Percentiles rank a stretch among this genome's conserved stretches.
phyloP scores from a whole-genome alignment of 257 asterid genomes.

The Henckelia pumila region DNA sequence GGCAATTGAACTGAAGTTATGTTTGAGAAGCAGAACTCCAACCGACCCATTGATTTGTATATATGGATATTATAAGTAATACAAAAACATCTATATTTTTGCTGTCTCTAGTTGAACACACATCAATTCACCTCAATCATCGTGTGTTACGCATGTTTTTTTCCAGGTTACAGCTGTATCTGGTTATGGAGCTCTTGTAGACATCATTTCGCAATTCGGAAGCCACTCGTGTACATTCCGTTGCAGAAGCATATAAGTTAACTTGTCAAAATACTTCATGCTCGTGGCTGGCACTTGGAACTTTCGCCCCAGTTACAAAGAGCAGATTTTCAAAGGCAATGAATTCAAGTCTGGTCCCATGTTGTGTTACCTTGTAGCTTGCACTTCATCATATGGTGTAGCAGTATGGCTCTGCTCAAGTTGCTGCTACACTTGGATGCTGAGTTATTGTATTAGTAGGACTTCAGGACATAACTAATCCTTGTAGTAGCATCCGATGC shows the following conservation, averaged over 20 bases:
- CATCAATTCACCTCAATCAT: constrained; percentile 6
- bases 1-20: background rate
- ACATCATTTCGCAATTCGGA: constrained; percentile 85
- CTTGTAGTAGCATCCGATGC: background rate
- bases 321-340: background rate
- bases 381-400: background rate
- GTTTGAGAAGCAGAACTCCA: background rate
- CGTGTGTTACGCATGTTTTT: background rate
- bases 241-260: constrained; percentile 46
- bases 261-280: background rate
- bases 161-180: constrained; percentile 74
- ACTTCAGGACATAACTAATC: background rate
- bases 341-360: background rate
- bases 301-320: background rate
- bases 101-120: background rate
- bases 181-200: constrained; percentile 95
- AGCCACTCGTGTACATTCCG: constrained; percentile 88
- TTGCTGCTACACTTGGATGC: background rate
- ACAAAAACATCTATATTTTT: background rate
- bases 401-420: background rate
- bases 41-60: background rate
- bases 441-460: background rate
- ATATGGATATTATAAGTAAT: background rate
- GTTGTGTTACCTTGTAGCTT: background rate
- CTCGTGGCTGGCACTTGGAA: background rate